These are phyloP conservation scores for Erythrobasidium hasegawianum DNA, from an alignment of 1,284 basidiomycete genomes.

Conservation along the genomic window DNA sequence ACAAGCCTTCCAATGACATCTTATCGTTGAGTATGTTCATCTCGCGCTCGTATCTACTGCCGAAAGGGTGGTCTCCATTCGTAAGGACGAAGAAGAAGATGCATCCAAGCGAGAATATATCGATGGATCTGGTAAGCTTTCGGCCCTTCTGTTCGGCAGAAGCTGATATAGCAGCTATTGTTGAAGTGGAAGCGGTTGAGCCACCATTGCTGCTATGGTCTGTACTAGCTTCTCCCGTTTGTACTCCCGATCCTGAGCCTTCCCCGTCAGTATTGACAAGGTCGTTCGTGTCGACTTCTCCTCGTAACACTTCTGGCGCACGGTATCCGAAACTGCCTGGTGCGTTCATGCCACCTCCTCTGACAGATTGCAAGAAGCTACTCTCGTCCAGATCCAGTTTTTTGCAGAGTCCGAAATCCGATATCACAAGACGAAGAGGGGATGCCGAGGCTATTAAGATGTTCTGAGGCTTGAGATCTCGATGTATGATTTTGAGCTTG, in stretches of 20 bases:
- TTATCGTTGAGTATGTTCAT: slow-evolving; percentile 81
- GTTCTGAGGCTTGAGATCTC: slow-evolving; percentile 98
- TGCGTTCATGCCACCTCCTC: slow-evolving; percentile 49
- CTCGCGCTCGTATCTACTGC: slow-evolving; percentile 84
- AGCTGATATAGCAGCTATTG: slow-evolving; percentile 31
- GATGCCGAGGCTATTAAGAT: slow-evolving; percentile 63
- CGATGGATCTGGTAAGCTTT: slow-evolving; percentile 82
- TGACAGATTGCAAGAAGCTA: slow-evolving; percentile 75
- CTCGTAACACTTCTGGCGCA: slow-evolving; percentile 84
- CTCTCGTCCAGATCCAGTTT: slow-evolving; percentile 89
- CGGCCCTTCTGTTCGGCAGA: slow-evolving; percentile 53
- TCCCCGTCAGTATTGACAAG: slow-evolving; percentile 50
- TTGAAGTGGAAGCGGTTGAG: slow-evolving; percentile 25
- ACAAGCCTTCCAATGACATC: slow-evolving; percentile 68
- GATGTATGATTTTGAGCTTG: slow-evolving; percentile 90
- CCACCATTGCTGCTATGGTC: slow-evolving; percentile 53
- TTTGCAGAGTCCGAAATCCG: slow-evolving; percentile 90
- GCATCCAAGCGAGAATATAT: slow-evolving; percentile 90
- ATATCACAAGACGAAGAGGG: slow-evolving; percentile 78
- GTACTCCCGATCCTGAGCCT: neutral
- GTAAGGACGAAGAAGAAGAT: slow-evolving; percentile 88
- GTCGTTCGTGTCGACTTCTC: slow-evolving; percentile 84
- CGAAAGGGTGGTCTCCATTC: slow-evolving; percentile 82
- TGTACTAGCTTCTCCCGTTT: slow-evolving; percentile 46
- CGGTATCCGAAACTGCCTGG: slow-evolving; percentile 92